These are phyloP conservation scores for Kokia cookei DNA, from an alignment of 441 rosid genomes.

Conservation along the genomic window DNA sequence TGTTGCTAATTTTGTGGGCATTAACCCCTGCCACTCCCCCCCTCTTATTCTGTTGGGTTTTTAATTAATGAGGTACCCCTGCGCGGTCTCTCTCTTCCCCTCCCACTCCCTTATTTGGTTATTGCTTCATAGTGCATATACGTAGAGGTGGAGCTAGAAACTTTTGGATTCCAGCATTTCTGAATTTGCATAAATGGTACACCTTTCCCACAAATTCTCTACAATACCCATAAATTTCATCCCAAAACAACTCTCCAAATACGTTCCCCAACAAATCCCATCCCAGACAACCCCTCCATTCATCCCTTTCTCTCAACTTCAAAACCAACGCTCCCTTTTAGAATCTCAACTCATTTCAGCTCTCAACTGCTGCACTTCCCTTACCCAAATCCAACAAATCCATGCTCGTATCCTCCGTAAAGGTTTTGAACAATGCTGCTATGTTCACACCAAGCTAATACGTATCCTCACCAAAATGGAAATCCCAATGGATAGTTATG, in stretches of 20 bases:
- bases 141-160: not conserved
- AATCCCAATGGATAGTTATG: conserved; percentile 45
- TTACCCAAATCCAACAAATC: conserved; percentile 47
- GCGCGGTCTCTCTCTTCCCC: no score
- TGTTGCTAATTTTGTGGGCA: not conserved
- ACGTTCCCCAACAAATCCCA: conserved; percentile 1
- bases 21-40: not conserved
- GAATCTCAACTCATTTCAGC: conserved; percentile 35
- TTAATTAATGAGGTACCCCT: no score
- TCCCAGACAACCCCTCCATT: conserved; percentile 5
- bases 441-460: conserved; percentile 57
- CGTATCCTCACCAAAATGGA: conserved; percentile 50
- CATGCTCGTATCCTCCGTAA: conserved; percentile 44
- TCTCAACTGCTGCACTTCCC: conserved; percentile 39
- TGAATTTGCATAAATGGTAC: conserved; percentile 9
- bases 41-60: no score
- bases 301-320: conserved; percentile 23
- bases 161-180: not conserved
- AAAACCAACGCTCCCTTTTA: conserved; percentile 19
- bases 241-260: conserved; percentile 18
- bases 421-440: conserved; percentile 54
- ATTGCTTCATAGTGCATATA: not conserved
- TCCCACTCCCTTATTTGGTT: not conserved
- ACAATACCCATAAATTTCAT: conserved; percentile 6
- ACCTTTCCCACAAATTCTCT: conserved; percentile 23